phyloP scores from a whole-genome alignment of 257 asterid genomes.

The Nicotiana obtusifolia region DNA sequence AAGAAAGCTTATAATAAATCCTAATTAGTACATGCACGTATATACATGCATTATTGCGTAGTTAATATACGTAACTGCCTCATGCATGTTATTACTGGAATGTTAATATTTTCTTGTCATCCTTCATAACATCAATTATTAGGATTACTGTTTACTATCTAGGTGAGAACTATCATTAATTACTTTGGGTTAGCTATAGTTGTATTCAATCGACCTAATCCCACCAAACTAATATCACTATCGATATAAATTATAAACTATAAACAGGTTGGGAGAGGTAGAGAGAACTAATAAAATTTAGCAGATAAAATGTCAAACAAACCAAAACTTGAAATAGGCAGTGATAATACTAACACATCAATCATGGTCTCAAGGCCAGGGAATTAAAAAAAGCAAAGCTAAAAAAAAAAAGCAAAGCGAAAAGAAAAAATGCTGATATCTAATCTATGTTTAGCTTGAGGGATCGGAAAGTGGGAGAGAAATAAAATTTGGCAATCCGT shows the following conservation, averaged over 20 bases:
- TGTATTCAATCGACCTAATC: constrained; percentile 1
- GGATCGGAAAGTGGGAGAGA: no score
- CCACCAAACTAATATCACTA: not conserved
- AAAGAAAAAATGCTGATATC: no score
- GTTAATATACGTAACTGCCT: not conserved
- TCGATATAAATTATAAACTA: not conserved
- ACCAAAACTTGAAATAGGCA: constrained; percentile 4
- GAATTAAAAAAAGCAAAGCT: no score
- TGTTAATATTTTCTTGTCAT: not conserved
- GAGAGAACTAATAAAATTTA: not conserved
- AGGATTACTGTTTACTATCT: not conserved
- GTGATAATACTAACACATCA: not conserved
- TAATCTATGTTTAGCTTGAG: no score
- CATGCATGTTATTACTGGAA: not conserved
- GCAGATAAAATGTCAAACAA: constrained; percentile 9
- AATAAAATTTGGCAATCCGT: no score
- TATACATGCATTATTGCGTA: no score
- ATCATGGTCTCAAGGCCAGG: not conserved
- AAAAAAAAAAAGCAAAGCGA: no score
- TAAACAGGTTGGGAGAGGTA: not conserved
- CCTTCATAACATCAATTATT: not conserved
- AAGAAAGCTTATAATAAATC: no score
- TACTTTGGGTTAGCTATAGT: not conserved
- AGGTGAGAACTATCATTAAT: not conserved
- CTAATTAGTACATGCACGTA: no score